phyloP scores from a whole-genome alignment of 202 grass and related monocot species.

The Panicum hallii region DNA sequence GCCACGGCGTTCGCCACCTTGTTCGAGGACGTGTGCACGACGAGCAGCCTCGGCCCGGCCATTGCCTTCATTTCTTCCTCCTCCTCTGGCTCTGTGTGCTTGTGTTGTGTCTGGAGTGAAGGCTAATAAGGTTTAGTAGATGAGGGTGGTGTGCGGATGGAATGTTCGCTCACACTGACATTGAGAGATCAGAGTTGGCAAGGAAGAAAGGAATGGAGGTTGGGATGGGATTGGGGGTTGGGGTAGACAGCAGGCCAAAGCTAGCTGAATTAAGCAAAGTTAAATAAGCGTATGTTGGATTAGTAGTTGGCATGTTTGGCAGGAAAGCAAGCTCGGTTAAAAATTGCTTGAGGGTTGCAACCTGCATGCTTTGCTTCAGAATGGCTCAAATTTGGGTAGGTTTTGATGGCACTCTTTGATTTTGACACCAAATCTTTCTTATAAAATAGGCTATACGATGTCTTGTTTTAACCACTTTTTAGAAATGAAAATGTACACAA shows the following conservation, averaged over 20 bases:
- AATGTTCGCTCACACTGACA: conserved; percentile 38
- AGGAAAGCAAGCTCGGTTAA: conserved; percentile 50
- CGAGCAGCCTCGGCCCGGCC: conserved; percentile 54
- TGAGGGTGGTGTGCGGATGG: conserved; percentile 12
- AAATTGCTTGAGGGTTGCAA: conserved; percentile 31
- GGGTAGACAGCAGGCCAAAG: conserved; percentile 6
- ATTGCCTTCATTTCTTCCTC: conserved; percentile 53
- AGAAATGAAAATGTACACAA: background rate
- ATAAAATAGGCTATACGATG: background rate
- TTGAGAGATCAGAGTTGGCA: conserved; percentile 28
- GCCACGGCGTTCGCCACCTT: conserved; percentile 45
- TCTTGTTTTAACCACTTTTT: background rate
- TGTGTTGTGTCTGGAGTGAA: background rate
- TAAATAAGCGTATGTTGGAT: conserved; percentile 46
- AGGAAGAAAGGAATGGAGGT: conserved; percentile 23
- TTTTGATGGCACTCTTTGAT: conserved; percentile 57
- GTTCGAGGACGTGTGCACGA: conserved; percentile 65
- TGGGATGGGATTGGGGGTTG: conserved; percentile 44
- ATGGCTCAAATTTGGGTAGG: conserved; percentile 52
- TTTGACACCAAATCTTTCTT: conserved; percentile 47
- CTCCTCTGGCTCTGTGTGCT: background rate
- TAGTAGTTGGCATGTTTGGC: conserved; percentile 59
- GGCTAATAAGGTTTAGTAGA: conserved; percentile 1
- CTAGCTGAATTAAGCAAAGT: conserved; percentile 40
- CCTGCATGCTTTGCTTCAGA: conserved; percentile 52